Conservation (phyloP, 192 early-diverging fungal genomes). For the Nowakowskiella sp. region DNA sequence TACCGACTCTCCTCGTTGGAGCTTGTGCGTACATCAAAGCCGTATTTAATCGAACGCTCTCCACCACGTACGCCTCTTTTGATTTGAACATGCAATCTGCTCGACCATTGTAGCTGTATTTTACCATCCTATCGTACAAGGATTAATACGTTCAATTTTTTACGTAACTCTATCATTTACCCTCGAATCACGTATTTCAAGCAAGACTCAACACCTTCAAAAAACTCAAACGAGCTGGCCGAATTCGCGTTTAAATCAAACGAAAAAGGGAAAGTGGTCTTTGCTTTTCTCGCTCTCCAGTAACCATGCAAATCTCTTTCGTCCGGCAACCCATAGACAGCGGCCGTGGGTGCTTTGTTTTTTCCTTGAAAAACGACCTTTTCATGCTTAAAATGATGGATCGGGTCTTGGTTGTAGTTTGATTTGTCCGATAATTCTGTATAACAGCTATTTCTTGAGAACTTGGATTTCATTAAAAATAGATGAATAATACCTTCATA, state of each 20-base stretch:
- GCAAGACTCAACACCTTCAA: conserved; percentile 27
- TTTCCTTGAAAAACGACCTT: conserved; percentile 51
- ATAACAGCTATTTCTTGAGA: conserved; percentile 3
- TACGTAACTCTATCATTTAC: conserved; percentile 18
- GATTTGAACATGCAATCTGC: conserved; percentile 46
- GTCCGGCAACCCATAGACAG: conserved; percentile 44
- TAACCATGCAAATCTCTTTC: conserved; percentile 25
- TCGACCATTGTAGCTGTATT: conserved; percentile 43
- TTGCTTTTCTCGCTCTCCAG: conserved; percentile 56
- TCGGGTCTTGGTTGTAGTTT: conserved; percentile 39
- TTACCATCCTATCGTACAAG: conserved; percentile 30
- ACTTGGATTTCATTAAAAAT: conserved; percentile 1
- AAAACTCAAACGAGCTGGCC: conserved; percentile 47
- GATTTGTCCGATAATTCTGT: conserved; percentile 23
- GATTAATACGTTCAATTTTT: neutral
- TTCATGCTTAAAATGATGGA: conserved; percentile 30
- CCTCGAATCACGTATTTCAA: conserved; percentile 53
- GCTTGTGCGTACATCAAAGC: conserved; percentile 26
- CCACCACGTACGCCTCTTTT: conserved; percentile 54
- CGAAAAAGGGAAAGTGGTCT: conserved; percentile 57
- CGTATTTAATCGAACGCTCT: conserved; percentile 37
- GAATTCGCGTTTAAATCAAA: conserved; percentile 54
- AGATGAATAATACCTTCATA: conserved; percentile 43
- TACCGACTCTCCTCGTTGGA: conserved; percentile 23
- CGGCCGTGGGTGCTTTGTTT: conserved; percentile 45